These are phyloP conservation scores for Ogataea kodamae DNA, from an alignment of 805 yeast genomes.

Conservation along the genomic window DNA sequence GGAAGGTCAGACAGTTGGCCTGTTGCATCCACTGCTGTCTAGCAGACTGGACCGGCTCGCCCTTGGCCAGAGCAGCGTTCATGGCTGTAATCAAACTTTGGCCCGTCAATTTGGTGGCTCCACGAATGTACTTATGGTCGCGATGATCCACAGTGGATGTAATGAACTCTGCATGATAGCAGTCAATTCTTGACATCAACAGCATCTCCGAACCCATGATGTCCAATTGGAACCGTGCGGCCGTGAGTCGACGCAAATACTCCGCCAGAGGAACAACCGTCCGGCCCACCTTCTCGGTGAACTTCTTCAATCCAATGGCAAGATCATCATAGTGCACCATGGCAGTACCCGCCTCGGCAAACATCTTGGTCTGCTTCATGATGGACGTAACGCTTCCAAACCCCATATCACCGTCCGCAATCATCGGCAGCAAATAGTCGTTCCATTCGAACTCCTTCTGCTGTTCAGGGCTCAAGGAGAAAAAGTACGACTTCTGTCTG, in stretches of 20 bases:
- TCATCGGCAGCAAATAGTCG: constrained; percentile 59
- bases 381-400: constrained; percentile 61
- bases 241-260: constrained; percentile 50
- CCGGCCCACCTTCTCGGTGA: constrained; percentile 62
- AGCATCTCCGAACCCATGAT: constrained; percentile 56
- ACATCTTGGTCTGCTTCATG: constrained; percentile 61
- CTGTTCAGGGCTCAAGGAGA: constrained; percentile 11
- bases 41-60: constrained; percentile 35
- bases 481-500: constrained; percentile 25
- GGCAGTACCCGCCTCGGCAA: constrained; percentile 66
- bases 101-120: constrained; percentile 35
- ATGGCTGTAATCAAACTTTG: constrained; percentile 46
- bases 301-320: constrained; percentile 61
- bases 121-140: constrained; percentile 55
- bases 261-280: constrained; percentile 58
- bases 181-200: constrained; percentile 59
- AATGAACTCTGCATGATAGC: constrained; percentile 51
- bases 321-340: constrained; percentile 66
- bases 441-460: constrained; percentile 24
- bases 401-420: constrained; percentile 68
- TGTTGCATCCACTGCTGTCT: constrained; percentile 44
- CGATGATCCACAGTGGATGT: constrained; percentile 50
- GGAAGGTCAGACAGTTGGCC: constrained; percentile 42
- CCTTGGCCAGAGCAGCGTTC: constrained; percentile 40
- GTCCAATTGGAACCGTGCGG: constrained; percentile 63